phyloP scores from a whole-genome alignment of 306 rosid genomes.

The Arachis hypogaea region DNA sequence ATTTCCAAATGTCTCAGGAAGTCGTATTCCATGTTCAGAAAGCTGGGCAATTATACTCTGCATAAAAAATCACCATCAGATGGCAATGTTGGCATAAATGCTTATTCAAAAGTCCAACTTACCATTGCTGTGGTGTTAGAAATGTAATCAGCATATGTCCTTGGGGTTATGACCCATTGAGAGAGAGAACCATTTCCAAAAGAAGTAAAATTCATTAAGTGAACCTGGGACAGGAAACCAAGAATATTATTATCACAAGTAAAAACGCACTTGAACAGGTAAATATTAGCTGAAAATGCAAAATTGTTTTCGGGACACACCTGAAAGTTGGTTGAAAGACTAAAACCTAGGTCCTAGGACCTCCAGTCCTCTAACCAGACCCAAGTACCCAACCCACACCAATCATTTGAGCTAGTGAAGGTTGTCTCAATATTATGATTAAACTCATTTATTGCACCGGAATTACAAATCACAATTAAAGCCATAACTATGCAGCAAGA shows the following conservation, averaged over 20 bases:
- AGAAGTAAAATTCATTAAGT: conserved; percentile 54
- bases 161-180: conserved; percentile 69
- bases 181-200: conserved; percentile 64
- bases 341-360: conserved; percentile 17
- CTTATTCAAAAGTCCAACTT: conserved; percentile 44
- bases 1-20: conserved; percentile 72
- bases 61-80: conserved; percentile 37
- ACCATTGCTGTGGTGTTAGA: conserved; percentile 73
- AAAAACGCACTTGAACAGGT: conserved; percentile 20
- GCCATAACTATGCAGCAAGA: conserved; percentile 9
- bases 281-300: conserved; percentile 14
- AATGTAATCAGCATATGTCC: conserved; percentile 56
- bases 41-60: conserved; percentile 76
- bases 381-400: conserved; percentile 14
- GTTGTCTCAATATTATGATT: conserved; percentile 3
- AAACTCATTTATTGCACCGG: conserved; percentile 7
- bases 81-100: conserved; percentile 40
- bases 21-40: conserved; percentile 67
- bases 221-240: conserved; percentile 64
- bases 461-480: conserved; percentile 16
- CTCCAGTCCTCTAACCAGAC: conserved; percentile 15
- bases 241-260: conserved; percentile 29
- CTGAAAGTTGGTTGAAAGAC: conserved; percentile 28
- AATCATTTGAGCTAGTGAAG: conserved; percentile 22
- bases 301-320: neutral